Percentiles rank a stretch among this genome's conserved stretches.
Evolutionary conservation across 176 grass and related monocot genomes (phyloP).

Genomic region (Aegilops umbellulata): DNA sequence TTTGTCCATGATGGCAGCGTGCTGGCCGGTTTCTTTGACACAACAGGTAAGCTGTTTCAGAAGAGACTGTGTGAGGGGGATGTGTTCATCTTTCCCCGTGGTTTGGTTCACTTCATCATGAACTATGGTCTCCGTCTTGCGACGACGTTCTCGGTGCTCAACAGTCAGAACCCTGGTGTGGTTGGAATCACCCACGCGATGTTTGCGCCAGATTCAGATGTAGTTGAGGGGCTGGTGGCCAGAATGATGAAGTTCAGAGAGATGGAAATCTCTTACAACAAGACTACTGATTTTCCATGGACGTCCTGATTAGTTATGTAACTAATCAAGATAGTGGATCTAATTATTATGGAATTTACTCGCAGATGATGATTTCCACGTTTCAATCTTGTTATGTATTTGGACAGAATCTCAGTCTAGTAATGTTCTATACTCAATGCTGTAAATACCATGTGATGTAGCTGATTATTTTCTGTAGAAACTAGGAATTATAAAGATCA

Average conservation of each 20-base stretch:
- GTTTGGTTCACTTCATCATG: constrained; percentile 47
- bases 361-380: background rate
- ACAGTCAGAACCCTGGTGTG: constrained; percentile 58
- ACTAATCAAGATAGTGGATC: background rate
- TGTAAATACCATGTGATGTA: background rate
- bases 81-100: constrained; percentile 47
- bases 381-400: background rate
- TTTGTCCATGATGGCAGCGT: constrained; percentile 33
- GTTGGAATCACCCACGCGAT: constrained; percentile 40
- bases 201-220: constrained; percentile 40
- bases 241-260: constrained; percentile 44
- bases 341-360: background rate
- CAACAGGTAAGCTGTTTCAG: constrained; percentile 44
- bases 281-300: constrained; percentile 2
- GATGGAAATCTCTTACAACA: constrained; percentile 8
- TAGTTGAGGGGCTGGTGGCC: constrained; percentile 26
- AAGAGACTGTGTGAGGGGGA: constrained; percentile 39
- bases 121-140: constrained; percentile 31
- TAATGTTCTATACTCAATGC: background rate
- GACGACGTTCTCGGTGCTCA: constrained; percentile 32
- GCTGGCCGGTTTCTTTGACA: constrained; percentile 53
- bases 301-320: constrained; percentile 9
- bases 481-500: too few species aligned
- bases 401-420: background rate
- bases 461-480: background rate